These are phyloP conservation scores for Galerina sulciceps DNA, from an alignment of 768 basidiomycete genomes.

Conservation along the genomic window DNA sequence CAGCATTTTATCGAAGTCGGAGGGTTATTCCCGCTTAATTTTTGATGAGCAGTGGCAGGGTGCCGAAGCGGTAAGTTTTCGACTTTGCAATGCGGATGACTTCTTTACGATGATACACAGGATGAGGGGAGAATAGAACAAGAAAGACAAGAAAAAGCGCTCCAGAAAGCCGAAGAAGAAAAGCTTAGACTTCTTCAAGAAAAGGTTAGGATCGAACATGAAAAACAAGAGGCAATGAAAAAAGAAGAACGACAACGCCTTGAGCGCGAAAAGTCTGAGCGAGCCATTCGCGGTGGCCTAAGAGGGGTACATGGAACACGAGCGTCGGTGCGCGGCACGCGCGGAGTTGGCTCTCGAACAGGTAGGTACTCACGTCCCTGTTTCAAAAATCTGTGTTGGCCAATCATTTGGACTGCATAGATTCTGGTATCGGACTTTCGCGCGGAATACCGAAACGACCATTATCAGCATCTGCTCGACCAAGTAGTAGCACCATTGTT, in stretches of 20 bases:
- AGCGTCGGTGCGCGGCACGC: slow-evolving; percentile 59
- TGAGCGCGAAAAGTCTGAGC: slow-evolving; percentile 52
- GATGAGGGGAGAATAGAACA: slow-evolving; percentile 61
- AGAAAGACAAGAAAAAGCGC: slow-evolving; percentile 42
- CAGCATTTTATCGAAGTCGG: slow-evolving; percentile 68
- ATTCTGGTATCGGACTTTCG: slow-evolving; percentile 9
- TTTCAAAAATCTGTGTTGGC: background rate
- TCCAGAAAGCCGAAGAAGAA: slow-evolving; percentile 51
- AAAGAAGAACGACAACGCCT: slow-evolving; percentile 42
- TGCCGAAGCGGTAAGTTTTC: slow-evolving; percentile 64
- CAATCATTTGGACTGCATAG: background rate
- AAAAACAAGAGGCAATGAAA: slow-evolving; percentile 48
- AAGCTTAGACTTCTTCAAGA: slow-evolving; percentile 51
- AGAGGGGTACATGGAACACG: slow-evolving; percentile 76
- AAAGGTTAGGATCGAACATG: slow-evolving; percentile 50
- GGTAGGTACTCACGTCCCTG: slow-evolving; percentile 30
- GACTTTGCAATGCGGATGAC: background rate
- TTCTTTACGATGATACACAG: slow-evolving; percentile 36
- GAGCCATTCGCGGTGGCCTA: slow-evolving; percentile 55
- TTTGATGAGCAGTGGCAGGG: slow-evolving; percentile 82
- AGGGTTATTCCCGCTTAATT: slow-evolving; percentile 67
- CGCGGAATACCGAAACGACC: slow-evolving; percentile 21
- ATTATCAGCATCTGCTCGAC: slow-evolving; percentile 12
- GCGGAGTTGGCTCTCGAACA: slow-evolving; percentile 36
- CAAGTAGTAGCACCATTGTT: slow-evolving; percentile 9